Evolutionary conservation across 2,329 filamentous ascomycete genomes (phyloP).

Genomic region (Fusarium scirpi): DNA sequence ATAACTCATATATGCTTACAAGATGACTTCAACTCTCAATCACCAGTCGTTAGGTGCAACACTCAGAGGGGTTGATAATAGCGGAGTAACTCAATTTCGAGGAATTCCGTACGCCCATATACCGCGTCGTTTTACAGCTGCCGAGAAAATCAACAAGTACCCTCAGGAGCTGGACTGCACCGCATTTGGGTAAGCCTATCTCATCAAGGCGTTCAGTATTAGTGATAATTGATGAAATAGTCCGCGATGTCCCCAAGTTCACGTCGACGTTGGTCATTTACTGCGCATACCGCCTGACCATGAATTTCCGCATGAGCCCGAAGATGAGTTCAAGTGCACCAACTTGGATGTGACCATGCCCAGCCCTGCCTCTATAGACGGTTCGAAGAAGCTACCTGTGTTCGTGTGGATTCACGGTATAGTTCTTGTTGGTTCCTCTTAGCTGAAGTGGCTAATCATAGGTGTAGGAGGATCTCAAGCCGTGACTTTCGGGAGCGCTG

Average conservation of each 20-base stretch:
- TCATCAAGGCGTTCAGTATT: rapidly evolving
- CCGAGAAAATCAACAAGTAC: neutral
- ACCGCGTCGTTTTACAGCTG: slow-evolving; percentile 2
- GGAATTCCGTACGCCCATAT: slow-evolving; percentile 11
- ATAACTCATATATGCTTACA: rapidly evolving
- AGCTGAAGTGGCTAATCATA: rapidly evolving
- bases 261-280: slow-evolving; percentile 57
- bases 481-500: slow-evolving; percentile 57
- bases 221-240: slow-evolving; percentile 29
- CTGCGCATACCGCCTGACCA: slow-evolving; percentile 55
- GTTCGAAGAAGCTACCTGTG: slow-evolving; percentile 50
- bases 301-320: slow-evolving; percentile 38
- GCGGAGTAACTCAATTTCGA: slow-evolving; percentile 3
- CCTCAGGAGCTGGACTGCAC: slow-evolving; percentile 7
- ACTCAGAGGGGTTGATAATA: neutral
- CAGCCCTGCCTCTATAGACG: neutral
- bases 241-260: slow-evolving; percentile 57
- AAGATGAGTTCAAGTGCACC: slow-evolving; percentile 59
- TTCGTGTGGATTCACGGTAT: slow-evolving; percentile 60
- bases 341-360: slow-evolving; percentile 57
- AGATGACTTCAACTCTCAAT: neutral
- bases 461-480: slow-evolving; percentile 56
- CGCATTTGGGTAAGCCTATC: neutral
- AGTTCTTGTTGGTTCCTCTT: rapidly evolving
- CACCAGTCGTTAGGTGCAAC: neutral